Percentiles rank a stretch among this genome's conserved stretches.
Conservation (phyloP, 257 asterid genomes). For the Ocimum tenuiflorum region DNA sequence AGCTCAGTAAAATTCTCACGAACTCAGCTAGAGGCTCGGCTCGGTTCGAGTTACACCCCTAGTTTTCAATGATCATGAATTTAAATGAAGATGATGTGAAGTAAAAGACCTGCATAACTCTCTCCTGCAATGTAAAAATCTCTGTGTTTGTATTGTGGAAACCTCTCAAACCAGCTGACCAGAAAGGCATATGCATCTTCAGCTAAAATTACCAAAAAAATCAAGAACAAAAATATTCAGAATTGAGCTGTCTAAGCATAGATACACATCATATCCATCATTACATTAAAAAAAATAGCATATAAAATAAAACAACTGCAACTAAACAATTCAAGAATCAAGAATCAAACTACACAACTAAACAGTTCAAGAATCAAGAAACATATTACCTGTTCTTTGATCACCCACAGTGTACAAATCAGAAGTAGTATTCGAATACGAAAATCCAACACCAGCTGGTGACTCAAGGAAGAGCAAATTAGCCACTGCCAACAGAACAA, state of each 20-base stretch:
- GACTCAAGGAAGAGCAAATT: conserved; percentile 93
- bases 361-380: background rate
- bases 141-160: conserved; percentile 89
- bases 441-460: conserved; percentile 98
- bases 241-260: background rate
- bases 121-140: conserved; percentile 91
- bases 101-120: conserved; percentile 94
- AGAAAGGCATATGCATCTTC: conserved; percentile 79
- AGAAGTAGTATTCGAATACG: conserved; percentile 80
- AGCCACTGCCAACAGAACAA: conserved; percentile 62
- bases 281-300: too few relatives aligned
- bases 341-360: conserved; percentile 11
- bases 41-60: too few relatives aligned
- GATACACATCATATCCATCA: background rate
- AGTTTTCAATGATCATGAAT: too few relatives aligned
- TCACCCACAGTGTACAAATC: conserved; percentile 83
- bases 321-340: background rate
- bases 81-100: background rate
- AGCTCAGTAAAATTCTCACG: too few relatives aligned
- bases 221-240: conserved; percentile 19
- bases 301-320: background rate
- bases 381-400: conserved; percentile 64
- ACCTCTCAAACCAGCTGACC: conserved; percentile 87
- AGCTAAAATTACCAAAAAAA: conserved; percentile 40
- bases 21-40: too few relatives aligned